Conservation (phyloP, 305 asterid genomes). For the Solanum aculeatissimum region DNA sequence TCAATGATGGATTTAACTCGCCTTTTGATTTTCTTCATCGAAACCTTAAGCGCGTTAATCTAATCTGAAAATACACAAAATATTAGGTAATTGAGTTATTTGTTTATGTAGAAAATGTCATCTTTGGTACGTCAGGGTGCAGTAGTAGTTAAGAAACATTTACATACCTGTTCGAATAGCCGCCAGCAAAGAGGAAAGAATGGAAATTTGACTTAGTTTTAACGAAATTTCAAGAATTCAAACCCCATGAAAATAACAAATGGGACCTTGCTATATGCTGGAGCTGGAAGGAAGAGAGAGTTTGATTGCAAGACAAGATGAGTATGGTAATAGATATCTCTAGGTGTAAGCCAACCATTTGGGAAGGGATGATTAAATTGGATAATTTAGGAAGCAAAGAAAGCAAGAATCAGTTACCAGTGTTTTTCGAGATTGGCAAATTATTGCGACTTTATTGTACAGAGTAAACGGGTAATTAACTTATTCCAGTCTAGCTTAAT, state of each 20-base stretch:
- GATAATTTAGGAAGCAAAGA: not conserved
- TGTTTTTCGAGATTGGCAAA: too few species aligned
- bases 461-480: too few species aligned
- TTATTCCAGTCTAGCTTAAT: too few species aligned
- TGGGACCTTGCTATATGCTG: not conserved
- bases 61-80: not conserved
- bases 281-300: not conserved
- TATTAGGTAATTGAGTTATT: not conserved
- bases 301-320: not conserved
- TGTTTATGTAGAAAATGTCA: not conserved
- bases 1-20: not conserved
- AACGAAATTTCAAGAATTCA: not conserved
- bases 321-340: not conserved
- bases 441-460: too few species aligned
- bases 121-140: not conserved
- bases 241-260: not conserved
- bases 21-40: not conserved
- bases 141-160: not conserved
- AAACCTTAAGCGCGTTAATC: not conserved
- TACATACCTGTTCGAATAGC: not conserved
- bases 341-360: not conserved
- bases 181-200: not conserved
- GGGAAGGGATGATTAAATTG: not conserved
- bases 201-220: not conserved
- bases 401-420: not conserved